A percentile compares a stretch with the other conserved stretches of the same genome.
These are phyloP conservation scores for Avena atlantica DNA, from an alignment of 176 grass and related monocot species.

Conservation along the genomic window DNA sequence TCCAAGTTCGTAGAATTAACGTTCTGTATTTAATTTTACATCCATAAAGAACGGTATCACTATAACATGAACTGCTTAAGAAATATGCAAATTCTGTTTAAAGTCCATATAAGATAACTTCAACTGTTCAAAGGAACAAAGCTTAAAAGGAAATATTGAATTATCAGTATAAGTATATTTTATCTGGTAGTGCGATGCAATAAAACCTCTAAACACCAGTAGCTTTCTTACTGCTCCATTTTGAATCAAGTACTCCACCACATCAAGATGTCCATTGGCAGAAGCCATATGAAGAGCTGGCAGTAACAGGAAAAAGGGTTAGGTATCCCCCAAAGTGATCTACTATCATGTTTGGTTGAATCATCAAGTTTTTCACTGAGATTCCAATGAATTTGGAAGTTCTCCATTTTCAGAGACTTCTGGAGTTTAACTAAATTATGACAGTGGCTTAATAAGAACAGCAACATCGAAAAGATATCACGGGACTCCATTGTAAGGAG, in stretches of 20 bases:
- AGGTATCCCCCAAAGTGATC: background rate
- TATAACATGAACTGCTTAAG: background rate
- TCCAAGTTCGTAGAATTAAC: constrained; percentile 81
- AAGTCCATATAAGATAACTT: background rate
- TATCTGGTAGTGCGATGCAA: background rate
- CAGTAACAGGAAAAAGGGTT: constrained; percentile 28
- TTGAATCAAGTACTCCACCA: constrained; percentile 89
- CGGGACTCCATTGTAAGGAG: background rate
- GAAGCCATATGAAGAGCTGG: constrained; percentile 94
- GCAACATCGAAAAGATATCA: background rate
- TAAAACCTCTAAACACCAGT: background rate
- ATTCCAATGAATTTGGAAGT: background rate
- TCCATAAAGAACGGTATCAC: background rate
- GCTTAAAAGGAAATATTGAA: constrained; percentile 3
- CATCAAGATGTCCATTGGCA: constrained; percentile 89
- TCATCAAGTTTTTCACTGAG: background rate
- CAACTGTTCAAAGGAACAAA: background rate
- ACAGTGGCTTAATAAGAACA: background rate
- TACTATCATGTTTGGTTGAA: background rate
- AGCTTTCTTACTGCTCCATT: constrained; percentile 76
- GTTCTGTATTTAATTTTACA: constrained; percentile 57
- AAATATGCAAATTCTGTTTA: background rate
- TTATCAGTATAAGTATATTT: background rate
- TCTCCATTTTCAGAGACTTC: background rate
- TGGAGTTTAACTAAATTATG: background rate